Evolutionary conservation across 768 basidiomycete genomes (phyloP), one percentile per base, ranked within the genome.

Genomic region (Lentinus brumalis): DNA sequence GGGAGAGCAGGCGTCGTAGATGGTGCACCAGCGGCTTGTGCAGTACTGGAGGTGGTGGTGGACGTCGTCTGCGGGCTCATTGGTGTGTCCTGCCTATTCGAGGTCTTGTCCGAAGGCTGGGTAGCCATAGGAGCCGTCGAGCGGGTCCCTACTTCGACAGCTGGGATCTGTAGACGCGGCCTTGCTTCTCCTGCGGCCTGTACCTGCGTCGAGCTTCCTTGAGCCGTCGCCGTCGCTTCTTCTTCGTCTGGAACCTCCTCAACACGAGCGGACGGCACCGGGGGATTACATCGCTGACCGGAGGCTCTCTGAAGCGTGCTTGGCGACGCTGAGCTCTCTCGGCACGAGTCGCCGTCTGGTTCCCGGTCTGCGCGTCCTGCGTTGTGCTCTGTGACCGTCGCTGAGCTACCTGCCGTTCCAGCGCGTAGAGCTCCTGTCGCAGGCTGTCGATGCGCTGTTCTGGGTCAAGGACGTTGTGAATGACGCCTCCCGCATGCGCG

Each of bases 21-120:
- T 50, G 67, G 50, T 15, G 50, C 42, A 10, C 54, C 47, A 18
- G 59, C 53, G 2, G 61, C 64, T 14, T 63, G 57, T 14, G 18
- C 30, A 4, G 15, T 1, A 3, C 29, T 1, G 8, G 32, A 3
- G 29, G 44, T 42, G 14, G 15, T 12, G 11, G 55, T n/a, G 16
- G 40, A 10, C 26, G 41, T 15, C 4, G 29, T 49, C 18, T 14
- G n/a, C 0, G n/a, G n/a, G n/a, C n/a, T 18, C 10, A n/a, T 11
- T 16, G 14, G 38, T 14, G 4, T n/a, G 12, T 38, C 45, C 10
- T 44, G 51, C 32, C 56, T 35, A 16, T 57, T 14, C 4, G 59
- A 41, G 16, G 39, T 7, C 18, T 56, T 49, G 32, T 56, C 44
- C 32, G 32, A 35, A 5, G 41, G 51, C 16, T n/a, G 5, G 14